phyloP scores from a whole-genome alignment of 805 yeast species.

The Zygosaccharomyces pseudorouxii region DNA sequence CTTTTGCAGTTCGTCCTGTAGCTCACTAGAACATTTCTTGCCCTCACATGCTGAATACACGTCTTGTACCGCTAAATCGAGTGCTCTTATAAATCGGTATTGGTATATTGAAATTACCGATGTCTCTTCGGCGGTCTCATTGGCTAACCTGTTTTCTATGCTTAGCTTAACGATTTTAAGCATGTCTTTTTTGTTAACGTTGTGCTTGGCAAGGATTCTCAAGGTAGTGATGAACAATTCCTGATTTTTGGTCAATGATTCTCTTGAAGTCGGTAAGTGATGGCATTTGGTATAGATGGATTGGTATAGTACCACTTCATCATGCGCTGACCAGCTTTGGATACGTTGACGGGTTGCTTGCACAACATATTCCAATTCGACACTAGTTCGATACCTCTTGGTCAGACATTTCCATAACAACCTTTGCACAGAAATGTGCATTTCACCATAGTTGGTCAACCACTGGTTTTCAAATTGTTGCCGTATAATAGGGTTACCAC shows the following conservation, averaged over 20 bases:
- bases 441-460: constrained; percentile 15
- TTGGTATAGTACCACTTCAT: constrained; percentile 26
- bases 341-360: constrained; percentile 4
- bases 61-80: constrained; percentile 25
- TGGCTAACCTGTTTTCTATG: constrained; percentile 22
- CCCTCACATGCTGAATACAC: constrained; percentile 15
- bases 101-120: constrained; percentile 18
- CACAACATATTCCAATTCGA: constrained; percentile 1
- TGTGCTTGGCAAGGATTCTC: constrained; percentile 16
- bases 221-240: constrained; percentile 20
- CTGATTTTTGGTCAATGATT: constrained; percentile 20
- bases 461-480: constrained; percentile 13
- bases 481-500: constrained; percentile 15
- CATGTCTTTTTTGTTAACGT: constrained; percentile 14
- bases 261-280: constrained; percentile 14
- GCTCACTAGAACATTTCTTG: constrained; percentile 2
- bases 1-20: constrained; percentile 14
- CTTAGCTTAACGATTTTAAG: constrained; percentile 26
- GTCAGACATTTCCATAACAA: constrained; percentile 27
- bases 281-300: constrained; percentile 25
- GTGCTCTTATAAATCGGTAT: constrained; percentile 29
- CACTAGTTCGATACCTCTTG: background rate
- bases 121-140: constrained; percentile 6
- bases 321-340: constrained; percentile 10
- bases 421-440: constrained; percentile 21